phyloP scores from a whole-genome alignment of 2,329 filamentous ascomycete genomes.

The Aureobasidium sp. region DNA sequence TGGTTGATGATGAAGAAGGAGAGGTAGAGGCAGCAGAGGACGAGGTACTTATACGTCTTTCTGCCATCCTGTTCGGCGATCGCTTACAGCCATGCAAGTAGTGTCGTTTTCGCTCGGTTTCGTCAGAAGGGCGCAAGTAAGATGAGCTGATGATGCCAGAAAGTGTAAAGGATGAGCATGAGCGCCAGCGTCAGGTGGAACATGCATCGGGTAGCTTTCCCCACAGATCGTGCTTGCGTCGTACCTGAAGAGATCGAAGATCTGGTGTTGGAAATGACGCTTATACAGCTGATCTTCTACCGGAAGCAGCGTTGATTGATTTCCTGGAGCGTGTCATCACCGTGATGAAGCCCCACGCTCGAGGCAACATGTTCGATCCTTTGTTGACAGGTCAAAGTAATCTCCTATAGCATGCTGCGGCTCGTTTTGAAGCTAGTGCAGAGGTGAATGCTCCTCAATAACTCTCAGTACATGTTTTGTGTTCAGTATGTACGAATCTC shows the following conservation, averaged over 20 bases:
- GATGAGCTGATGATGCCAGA: slow-evolving; percentile 2
- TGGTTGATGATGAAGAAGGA: neutral
- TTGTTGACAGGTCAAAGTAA: neutral
- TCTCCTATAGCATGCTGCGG: neutral
- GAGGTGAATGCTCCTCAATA: too few species aligned
- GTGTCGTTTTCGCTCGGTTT: neutral
- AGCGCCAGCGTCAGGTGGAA: neutral
- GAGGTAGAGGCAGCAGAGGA: slow-evolving; percentile 2
- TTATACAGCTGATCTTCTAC: slow-evolving; percentile 7
- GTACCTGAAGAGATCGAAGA: slow-evolving; percentile 1
- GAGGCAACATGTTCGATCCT: neutral
- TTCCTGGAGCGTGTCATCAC: neutral
- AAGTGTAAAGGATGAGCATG: neutral
- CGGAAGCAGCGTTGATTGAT: neutral
- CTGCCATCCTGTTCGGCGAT: neutral
- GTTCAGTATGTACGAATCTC: too few species aligned
- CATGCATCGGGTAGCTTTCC: neutral
- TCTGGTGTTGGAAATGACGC: neutral
- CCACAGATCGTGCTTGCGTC: slow-evolving; percentile 1
- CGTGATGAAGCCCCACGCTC: neutral
- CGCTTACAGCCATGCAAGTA: neutral
- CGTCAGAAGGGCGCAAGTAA: neutral
- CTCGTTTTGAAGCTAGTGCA: neutral
- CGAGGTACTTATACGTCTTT: slow-evolving; percentile 8
- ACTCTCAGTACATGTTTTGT: neutral